Base-by-base conservation (phyloP, 495 filamentous ascomycete genomes). In the Neurospora sp. region DNA sequence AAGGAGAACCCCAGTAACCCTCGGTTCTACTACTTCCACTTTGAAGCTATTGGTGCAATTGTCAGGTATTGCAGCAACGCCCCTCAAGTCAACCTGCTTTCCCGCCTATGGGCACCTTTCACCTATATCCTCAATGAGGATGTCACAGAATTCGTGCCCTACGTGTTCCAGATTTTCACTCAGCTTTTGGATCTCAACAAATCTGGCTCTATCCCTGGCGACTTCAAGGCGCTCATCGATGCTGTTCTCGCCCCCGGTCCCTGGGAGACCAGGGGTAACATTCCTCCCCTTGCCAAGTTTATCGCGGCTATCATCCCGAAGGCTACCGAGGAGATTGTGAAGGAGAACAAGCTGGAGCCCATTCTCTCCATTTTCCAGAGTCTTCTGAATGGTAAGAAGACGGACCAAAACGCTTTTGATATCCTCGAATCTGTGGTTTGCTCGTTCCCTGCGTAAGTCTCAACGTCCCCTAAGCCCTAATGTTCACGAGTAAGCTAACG, bases 21-120 rank as follows among this genome's bases (percentile, higher is more conserved):
- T 2, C 88, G 94, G 17, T 99, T 99, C 82, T 97, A 97, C 82
- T 98, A 99, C 82, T 99, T 94, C 81, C 93, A 96, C 79, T 99
- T 99, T 72, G 96, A 99, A 81, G 90, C 92, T 2, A 81, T 98
- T 65, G 96, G 96, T n/a, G 94, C 96, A n/a, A 87, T 99, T 68
- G 93, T 98, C 72, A 86, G 90, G 88, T 93, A 79, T 77, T 89
- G 89, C 73, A 92, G 87, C 71, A 88, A 89, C 42, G 83, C 86
- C 35, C 88, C 91, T 73, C 89, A 89, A 31, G 86, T 87, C 35
- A 91, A 91, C 76, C 83, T 99, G 37, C 92, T 98, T 77, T 85
- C 87, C 48, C 86, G 87, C 40, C 85, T 99, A 17, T 96, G 94
- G 80, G 79, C 85, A 27, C 92, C 94, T 0, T 95, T 98, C 77